Evolutionary conservation across 108 stramenopile genomes (phyloP).

Genomic region (Nitzschia sp.): DNA sequence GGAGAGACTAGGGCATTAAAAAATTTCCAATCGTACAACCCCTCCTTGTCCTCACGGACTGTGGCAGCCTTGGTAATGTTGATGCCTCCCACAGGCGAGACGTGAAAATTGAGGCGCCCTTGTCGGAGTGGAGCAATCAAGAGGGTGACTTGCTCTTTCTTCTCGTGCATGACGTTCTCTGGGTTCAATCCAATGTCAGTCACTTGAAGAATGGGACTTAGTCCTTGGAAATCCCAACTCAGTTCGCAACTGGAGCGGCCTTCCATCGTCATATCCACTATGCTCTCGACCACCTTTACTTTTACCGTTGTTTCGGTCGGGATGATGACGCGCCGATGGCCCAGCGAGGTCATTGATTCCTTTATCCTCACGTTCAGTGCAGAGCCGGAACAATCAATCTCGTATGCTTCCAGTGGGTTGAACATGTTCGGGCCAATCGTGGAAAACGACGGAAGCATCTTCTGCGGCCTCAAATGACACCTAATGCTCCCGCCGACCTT

Average conservation of each 20-base stretch:
- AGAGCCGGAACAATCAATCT: conserved; percentile 83
- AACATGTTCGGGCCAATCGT: conserved; percentile 70
- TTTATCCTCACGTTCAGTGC: conserved; percentile 62
- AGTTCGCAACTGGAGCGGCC: conserved; percentile 82
- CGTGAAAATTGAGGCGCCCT: conserved; percentile 78
- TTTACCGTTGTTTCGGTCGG: conserved; percentile 78
- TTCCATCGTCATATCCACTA: conserved; percentile 86
- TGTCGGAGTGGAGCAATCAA: conserved; percentile 80
- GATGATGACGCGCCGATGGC: conserved; percentile 80
- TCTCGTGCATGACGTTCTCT: conserved; percentile 69
- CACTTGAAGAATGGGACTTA: conserved; percentile 81
- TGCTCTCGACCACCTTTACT: conserved; percentile 63
- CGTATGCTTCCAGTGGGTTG: conserved; percentile 89
- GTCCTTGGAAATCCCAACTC: conserved; percentile 86
- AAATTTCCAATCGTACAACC: conserved; percentile 87
- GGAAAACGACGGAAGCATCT: conserved; percentile 21
- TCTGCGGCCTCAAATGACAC: conserved; percentile 83
- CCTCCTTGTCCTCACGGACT: conserved; percentile 79
- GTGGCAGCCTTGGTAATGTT: conserved; percentile 79
- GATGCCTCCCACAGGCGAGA: conserved; percentile 87
- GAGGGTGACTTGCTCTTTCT: conserved; percentile 74
- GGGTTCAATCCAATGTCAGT: conserved; percentile 69
- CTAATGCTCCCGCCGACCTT: conserved; percentile 63
- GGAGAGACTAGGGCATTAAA: conserved; percentile 91
- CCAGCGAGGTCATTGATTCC: conserved; percentile 71